Evolutionary conservation across 305 asterid genomes (phyloP).

Genomic region (Plantago lanceolata): DNA sequence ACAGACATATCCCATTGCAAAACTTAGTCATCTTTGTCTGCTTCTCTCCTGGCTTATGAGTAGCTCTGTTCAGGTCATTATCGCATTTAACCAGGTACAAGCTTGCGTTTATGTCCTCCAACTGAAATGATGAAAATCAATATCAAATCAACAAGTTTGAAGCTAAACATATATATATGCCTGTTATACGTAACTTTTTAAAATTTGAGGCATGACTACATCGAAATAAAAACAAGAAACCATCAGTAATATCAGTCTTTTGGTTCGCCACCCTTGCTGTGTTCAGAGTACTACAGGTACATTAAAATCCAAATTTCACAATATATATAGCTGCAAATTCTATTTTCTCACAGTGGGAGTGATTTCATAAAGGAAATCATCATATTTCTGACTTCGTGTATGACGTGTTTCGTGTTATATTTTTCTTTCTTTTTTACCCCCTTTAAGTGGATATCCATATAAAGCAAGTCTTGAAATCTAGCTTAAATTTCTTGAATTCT

Average conservation of each 20-base stretch:
- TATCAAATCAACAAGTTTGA: slow-evolving; percentile 21
- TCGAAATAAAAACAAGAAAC: neutral
- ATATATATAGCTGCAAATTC: neutral
- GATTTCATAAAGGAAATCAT: too few species aligned
- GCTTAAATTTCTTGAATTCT: too few species aligned
- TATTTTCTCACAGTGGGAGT: too few species aligned
- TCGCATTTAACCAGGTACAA: slow-evolving; percentile 96
- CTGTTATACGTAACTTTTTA: neutral
- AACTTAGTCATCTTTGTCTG: slow-evolving; percentile 89
- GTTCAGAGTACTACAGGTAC: neutral
- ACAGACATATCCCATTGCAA: slow-evolving; percentile 89
- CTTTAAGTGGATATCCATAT: too few species aligned
- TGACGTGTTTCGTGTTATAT: too few species aligned
- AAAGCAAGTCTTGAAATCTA: too few species aligned
- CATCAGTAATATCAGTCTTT: neutral
- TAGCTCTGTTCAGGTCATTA: slow-evolving; percentile 83
- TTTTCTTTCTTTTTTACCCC: too few species aligned
- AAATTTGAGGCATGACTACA: neutral
- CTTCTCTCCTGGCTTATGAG: slow-evolving; percentile 81
- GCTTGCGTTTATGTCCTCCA: slow-evolving; percentile 99
- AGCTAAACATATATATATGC: slow-evolving; percentile 8
- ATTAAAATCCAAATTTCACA: neutral
- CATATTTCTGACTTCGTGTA: neutral
- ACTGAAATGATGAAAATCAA: slow-evolving; percentile 45
- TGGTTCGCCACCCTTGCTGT: neutral